Conservation (phyloP, 192 early-diverging fungal species). For the Coemansia sp. region DNA sequence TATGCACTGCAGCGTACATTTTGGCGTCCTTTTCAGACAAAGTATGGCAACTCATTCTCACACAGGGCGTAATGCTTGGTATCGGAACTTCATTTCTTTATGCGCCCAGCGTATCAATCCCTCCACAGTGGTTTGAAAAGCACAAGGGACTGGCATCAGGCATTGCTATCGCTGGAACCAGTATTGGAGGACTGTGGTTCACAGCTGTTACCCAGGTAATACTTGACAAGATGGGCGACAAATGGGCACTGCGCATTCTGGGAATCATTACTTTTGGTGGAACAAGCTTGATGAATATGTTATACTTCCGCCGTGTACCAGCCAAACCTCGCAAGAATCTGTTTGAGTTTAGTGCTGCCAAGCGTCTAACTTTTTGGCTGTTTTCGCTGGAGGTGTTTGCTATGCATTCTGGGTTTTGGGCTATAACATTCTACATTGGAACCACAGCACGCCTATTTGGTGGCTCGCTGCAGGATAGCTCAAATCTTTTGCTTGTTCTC, state of each 20-base stretch:
- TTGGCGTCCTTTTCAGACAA: conserved; percentile 40
- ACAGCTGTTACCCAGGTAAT: conserved; percentile 60
- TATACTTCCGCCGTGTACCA: conserved; percentile 41
- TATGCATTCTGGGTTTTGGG: conserved; percentile 52
- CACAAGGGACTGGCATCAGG: conserved; percentile 60
- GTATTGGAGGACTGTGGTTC: conserved; percentile 62
- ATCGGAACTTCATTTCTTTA: conserved; percentile 58
- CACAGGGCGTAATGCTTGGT: conserved; percentile 67
- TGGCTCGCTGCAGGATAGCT: conserved; percentile 25
- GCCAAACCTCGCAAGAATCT: conserved; percentile 55
- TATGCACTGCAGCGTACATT: conserved; percentile 36
- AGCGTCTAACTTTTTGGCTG: conserved; percentile 35
- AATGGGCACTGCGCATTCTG: conserved; percentile 70
- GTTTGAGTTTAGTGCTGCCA: conserved; percentile 26
- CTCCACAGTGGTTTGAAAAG: conserved; percentile 63
- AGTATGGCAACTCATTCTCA: conserved; percentile 71
- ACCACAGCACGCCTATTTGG: conserved; percentile 26
- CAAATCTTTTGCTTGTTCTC: conserved; percentile 38
- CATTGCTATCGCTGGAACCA: conserved; percentile 63
- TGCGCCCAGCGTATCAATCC: conserved; percentile 58
- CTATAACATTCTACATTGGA: conserved; percentile 39
- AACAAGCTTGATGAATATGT: conserved; percentile 28
- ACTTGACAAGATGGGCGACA: conserved; percentile 60
- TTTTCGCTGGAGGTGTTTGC: conserved; percentile 33
- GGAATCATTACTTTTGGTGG: conserved; percentile 56